Base-by-base conservation (phyloP, 352 stramenopile genomes). In the Nothophytophthora sp. region DNA sequence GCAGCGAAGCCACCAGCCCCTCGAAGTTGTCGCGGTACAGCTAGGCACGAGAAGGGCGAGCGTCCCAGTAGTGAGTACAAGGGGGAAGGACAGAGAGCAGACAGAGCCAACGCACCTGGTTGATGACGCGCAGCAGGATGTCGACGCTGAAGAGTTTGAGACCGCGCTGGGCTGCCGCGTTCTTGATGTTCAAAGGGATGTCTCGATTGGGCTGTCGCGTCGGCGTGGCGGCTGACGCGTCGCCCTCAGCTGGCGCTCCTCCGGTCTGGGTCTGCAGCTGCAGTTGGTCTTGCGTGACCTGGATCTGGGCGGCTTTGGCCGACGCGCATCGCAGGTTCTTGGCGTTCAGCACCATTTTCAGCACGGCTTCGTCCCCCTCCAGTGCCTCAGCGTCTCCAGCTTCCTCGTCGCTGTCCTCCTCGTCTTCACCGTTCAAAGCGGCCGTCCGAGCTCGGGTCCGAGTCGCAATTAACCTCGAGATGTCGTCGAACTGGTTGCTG, bases 11-110 rank as follows among this genome's bases (percentile, higher is more conserved):
- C 9, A 84, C 50, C 58, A 81, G 82, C 18, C 66, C 59, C 56
- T 90, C 79, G 51, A 86, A 89, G 51, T 78, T 73, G 35, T 92
- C 81, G 9, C 76, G 79, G 55, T 90, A 92, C 25, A 92, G 71
- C 69, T 88, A 49, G 23, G 33, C 22, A 37, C n/a, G n/a, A 15
- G 0, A 15, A 37, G 8, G 6, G 11, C 22, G 12, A 19, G 15
- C 15, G 30, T 1, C n/a, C 23, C 19, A 28, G 36, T 47, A 39
- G 7, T 44, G 2, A 32, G 20, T 34, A 22, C 13, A 13, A 36
- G 35, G 46, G 9, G 6, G 24, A 39, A 15, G 13, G 16, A 40
- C 13, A 23, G 24, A 51, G 4, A 43, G 11, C 36, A 40, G 15
- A 16, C 49, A 28, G 24, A 16, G 11, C 5, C 34, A 41, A 32